Evolutionary conservation across 306 rosid species (phyloP).

Genomic region (Quercus dentata): DNA sequence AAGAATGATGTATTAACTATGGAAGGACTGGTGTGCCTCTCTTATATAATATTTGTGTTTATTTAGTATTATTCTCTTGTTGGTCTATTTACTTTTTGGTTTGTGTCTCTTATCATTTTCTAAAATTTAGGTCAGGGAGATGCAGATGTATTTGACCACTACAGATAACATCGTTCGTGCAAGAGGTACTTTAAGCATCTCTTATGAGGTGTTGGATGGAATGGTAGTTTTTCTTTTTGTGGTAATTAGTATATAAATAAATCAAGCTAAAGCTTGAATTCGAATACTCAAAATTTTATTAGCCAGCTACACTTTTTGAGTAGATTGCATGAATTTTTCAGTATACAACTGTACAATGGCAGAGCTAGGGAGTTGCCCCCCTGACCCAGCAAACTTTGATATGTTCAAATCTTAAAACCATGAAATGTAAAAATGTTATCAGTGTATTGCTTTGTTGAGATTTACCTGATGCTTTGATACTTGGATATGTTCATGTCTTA

Average conservation of each 20-base stretch:
- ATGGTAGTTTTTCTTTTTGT: background rate
- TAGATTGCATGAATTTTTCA: background rate
- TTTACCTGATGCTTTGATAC: too few species aligned
- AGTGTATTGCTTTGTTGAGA: too few species aligned
- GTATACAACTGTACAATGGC: too few species aligned
- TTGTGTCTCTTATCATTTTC: background rate
- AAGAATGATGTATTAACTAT: conserved; percentile 56
- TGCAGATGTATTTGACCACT: conserved; percentile 83
- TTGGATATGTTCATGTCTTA: too few species aligned
- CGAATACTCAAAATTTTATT: conserved; percentile 4
- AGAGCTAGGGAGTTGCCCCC: too few species aligned
- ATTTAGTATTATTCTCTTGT: background rate
- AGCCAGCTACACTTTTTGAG: background rate
- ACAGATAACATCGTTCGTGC: conserved; percentile 66
- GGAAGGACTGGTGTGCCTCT: conserved; percentile 54
- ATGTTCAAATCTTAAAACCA: too few species aligned
- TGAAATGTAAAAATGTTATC: too few species aligned
- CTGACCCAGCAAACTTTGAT: too few species aligned
- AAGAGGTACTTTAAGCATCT: conserved; percentile 50
- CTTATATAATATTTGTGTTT: background rate
- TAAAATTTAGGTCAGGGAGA: conserved; percentile 57
- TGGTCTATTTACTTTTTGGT: conserved; percentile 8
- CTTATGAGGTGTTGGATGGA: background rate
- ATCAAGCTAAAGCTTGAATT: background rate
- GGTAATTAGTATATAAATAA: background rate